Percentiles rank a stretch among this genome's conserved stretches.
Conservation (phyloP, 768 basidiomycete genomes). For the Serendipita indica region DNA sequence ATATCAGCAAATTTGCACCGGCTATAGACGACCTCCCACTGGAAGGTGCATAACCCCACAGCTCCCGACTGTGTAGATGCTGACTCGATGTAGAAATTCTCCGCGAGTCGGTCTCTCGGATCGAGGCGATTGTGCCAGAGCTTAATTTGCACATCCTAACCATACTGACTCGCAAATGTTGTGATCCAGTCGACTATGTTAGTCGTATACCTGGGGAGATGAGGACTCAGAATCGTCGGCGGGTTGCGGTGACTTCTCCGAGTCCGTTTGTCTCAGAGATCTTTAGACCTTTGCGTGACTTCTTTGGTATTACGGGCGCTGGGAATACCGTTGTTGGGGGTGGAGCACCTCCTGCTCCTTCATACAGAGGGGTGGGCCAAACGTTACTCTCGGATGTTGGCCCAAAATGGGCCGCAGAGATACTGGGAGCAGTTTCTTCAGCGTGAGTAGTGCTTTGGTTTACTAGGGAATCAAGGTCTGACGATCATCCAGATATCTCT, state of each 20-base stretch:
- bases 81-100: conserved; percentile 36
- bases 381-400: conserved; percentile 46
- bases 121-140: conserved; percentile 40
- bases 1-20: conserved; percentile 42
- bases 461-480: not conserved
- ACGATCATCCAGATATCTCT: conserved; percentile 46
- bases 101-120: conserved; percentile 31
- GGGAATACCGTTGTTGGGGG: conserved; percentile 28
- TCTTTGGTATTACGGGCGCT: conserved; percentile 46
- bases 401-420: conserved; percentile 17
- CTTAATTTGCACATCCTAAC: conserved; percentile 48
- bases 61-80: not conserved
- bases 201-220: conserved; percentile 84
- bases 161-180: conserved; percentile 67
- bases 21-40: conserved; percentile 26
- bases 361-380: conserved; percentile 44
- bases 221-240: conserved; percentile 65
- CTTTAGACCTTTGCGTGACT: conserved; percentile 60
- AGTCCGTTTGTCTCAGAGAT: conserved; percentile 78
- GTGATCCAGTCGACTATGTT: conserved; percentile 70
- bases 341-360: not conserved
- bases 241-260: conserved; percentile 49
- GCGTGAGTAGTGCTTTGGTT: conserved; percentile 16
- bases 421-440: conserved; percentile 22
- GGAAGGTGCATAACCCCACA: conserved; percentile 29